phyloP scores from a whole-genome alignment of 1,139 yeast genomes.

The Sugiyamaella novakii region DNA sequence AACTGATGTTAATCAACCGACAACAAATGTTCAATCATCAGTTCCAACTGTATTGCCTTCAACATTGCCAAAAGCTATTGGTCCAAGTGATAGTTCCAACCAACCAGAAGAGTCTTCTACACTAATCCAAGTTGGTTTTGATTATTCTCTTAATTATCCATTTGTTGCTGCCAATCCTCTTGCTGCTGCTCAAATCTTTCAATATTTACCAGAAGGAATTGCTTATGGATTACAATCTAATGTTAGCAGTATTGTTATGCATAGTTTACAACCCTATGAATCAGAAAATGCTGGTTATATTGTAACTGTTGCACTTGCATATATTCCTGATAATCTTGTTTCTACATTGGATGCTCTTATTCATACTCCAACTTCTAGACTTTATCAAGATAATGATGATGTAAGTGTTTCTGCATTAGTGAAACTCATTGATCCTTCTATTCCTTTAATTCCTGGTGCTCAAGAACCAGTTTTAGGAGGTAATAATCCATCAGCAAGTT shows the following conservation, averaged over 20 bases:
- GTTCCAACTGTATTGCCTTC: conserved; percentile 35
- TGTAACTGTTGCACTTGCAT: conserved; percentile 45
- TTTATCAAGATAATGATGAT: conserved; percentile 41
- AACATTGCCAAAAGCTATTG: conserved; percentile 44
- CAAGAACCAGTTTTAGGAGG: conserved; percentile 24
- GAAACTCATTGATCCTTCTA: conserved; percentile 45
- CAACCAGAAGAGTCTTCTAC: conserved; percentile 38
- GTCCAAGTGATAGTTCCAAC: conserved; percentile 41
- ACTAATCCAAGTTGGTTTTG: conserved; percentile 46
- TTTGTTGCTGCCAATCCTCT: conserved; percentile 46
- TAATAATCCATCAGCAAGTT: conserved; percentile 5
- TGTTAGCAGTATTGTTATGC: conserved; percentile 37
- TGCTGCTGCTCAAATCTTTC: conserved; percentile 49
- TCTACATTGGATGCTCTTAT: conserved; percentile 36
- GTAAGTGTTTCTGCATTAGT: conserved; percentile 41
- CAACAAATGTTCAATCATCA: conserved; percentile 27
- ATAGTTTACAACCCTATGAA: conserved; percentile 43
- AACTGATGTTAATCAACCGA: conserved; percentile 21
- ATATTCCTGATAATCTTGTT: conserved; percentile 41
- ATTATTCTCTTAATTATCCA: conserved; percentile 45
- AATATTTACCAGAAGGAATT: conserved; percentile 46
- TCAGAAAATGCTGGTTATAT: conserved; percentile 38
- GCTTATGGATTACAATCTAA: conserved; percentile 41
- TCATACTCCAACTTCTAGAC: conserved; percentile 38
- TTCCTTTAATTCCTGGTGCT: conserved; percentile 38